A percentile compares a stretch with the other conserved stretches of the same genome.
Conservation (phyloP, 1,284 basidiomycete species). For the Leucoagaricus sp. region DNA sequence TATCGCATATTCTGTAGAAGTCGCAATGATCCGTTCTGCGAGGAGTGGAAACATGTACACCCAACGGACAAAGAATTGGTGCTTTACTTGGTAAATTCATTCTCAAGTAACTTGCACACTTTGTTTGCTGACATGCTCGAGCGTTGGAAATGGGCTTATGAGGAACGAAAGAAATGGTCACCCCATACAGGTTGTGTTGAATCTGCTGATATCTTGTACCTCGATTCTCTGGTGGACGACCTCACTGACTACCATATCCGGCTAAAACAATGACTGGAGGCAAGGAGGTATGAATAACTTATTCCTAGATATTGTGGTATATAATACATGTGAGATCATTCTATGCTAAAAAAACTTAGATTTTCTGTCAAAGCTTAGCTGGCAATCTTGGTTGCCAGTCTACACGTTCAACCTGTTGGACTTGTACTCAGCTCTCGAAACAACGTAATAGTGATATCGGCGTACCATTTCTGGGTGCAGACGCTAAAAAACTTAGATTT, state of each 20-base stretch:
- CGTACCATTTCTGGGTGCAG: constrained; percentile 80
- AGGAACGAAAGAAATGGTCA: constrained; percentile 52
- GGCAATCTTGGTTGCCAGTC: constrained; percentile 58
- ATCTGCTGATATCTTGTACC: constrained; percentile 1
- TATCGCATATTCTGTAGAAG: constrained; percentile 61
- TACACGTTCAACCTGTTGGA: constrained; percentile 57
- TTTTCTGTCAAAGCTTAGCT: constrained; percentile 40
- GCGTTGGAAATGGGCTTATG: constrained; percentile 61
- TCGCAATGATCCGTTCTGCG: constrained; percentile 27
- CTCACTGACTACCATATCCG: not conserved
- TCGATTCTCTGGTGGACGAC: not conserved
- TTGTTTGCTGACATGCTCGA: constrained; percentile 33
- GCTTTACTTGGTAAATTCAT: constrained; percentile 47
- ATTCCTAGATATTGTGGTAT: not conserved
- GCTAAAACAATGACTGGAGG: not conserved
- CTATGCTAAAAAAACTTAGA: not conserved
- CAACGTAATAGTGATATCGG: no score
- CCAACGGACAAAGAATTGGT: constrained; percentile 65
- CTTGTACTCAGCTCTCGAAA: not conserved
- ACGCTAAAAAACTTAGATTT: not conserved
- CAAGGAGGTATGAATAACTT: not conserved
- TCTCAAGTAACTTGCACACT: not conserved
- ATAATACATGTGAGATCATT: not conserved
- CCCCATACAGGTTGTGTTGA: not conserved
- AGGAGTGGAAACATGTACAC: constrained; percentile 57